Conservation (phyloP, 306 rosid species). For the Vicia faba region DNA sequence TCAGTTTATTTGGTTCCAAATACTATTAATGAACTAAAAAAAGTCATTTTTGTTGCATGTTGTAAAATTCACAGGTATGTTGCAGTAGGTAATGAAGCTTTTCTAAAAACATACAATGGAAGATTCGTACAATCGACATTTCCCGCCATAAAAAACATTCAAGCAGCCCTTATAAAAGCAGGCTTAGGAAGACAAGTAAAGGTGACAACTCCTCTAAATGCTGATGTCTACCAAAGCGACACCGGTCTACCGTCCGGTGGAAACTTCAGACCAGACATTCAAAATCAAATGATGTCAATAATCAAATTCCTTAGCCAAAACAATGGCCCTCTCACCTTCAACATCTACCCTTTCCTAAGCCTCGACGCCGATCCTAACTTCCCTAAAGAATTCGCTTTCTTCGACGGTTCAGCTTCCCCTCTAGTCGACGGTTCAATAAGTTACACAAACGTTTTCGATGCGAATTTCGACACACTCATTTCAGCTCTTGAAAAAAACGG, state of each 20-base stretch:
- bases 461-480: slow-evolving; percentile 87
- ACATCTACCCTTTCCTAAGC: slow-evolving; percentile 96
- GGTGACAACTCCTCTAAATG: slow-evolving; percentile 82
- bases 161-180: slow-evolving; percentile 90
- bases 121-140: slow-evolving; percentile 56
- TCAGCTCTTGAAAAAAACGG: slow-evolving; percentile 84
- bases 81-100: slow-evolving; percentile 94
- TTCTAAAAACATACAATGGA: slow-evolving; percentile 71
- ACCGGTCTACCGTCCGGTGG: slow-evolving; percentile 83
- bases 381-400: slow-evolving; percentile 89
- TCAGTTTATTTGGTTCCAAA: neutral
- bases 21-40: no score
- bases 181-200: slow-evolving; percentile 89
- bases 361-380: slow-evolving; percentile 87
- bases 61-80: slow-evolving; percentile 52
- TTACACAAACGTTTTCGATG: slow-evolving; percentile 88
- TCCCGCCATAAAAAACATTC: slow-evolving; percentile 88
- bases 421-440: slow-evolving; percentile 77
- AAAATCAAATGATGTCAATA: slow-evolving; percentile 58
- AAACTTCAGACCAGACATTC: slow-evolving; percentile 75
- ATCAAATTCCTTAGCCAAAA: slow-evolving; percentile 71
- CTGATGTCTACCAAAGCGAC: slow-evolving; percentile 83
- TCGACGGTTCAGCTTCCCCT: slow-evolving; percentile 71
- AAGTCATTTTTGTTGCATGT: neutral
- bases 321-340: slow-evolving; percentile 66